Evolutionary conservation across 1,284 basidiomycete species (phyloP), one percentile per base, ranked within the genome.

Genomic region (Erythrobasidium hasegawianum): DNA sequence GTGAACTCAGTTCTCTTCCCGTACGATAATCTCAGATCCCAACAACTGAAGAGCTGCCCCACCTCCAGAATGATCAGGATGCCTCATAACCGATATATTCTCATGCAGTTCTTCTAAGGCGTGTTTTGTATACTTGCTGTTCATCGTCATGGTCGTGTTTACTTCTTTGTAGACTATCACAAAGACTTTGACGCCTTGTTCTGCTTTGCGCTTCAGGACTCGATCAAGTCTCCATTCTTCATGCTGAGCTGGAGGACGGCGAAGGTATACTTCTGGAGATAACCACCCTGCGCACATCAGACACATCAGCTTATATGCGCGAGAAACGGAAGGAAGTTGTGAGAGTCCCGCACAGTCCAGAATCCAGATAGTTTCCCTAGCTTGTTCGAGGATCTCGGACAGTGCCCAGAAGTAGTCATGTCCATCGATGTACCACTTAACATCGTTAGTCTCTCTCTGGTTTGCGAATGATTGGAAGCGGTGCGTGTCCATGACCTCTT

Each of bases 391-490:
- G 76, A 94, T 81, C 78, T 93, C 90, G 13, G 89, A 90, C 33
- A 95, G 76, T 0, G 93, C 92, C 83, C 88, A 95, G 82, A 96
- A 89, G 77, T 94, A 96, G 79, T 96, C 81, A 66, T 76, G 75
- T 1, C 75, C 76, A 55, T 71, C 70, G 20, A 70, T 80, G 43
- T 68, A 88, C 90, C 89, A 96, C 79, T 95, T 96, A 54, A 90
- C 87, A 55, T 83, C 80, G 76, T 94, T 94, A 14, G 84, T 81
- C 1, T 78, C 70, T 26, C 88, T 80, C 74, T 88, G 82, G 11
- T 78, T 81, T 0, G 92, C 90, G 77, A 96, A 97, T 71, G 87
- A 89, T 41, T 84, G 76, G 78, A 90, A 97, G 29, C 92, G 84
- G 79, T 97, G 93, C 16, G 81, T 78, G 2, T 84, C 83, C 69